Base-by-base conservation (phyloP, 345 rosid genomes). In the Arabidopsis suecica region DNA sequence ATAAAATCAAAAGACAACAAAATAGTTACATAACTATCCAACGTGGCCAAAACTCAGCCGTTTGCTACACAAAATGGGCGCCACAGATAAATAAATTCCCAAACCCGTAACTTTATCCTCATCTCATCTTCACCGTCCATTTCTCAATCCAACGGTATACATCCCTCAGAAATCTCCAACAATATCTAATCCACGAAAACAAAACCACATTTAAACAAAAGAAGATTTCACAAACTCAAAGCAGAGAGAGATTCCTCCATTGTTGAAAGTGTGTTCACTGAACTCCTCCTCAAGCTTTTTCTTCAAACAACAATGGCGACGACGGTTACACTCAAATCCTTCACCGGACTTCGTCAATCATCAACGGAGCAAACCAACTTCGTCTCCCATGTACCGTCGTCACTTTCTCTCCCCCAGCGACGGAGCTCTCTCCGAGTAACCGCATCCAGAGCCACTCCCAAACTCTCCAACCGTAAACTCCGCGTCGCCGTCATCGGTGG, bases 401-500 rank as follows among this genome's bases (percentile, higher is more conserved):
- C 75, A 4, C 53, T 80, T 50, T 37, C 66, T 6, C 36, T 65
- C 65, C 36, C 40, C 28, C 59, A 71, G 69, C 59, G 77, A 57
- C 76, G 82, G 0, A 72, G 40, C 73, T 61, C 74, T 60, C 82
- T 79, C 53, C 50, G 65, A 22, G 71, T 79, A 7, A 58, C 79
- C 47, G 93, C 94, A 32, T 50, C 87, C n/a, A 91, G 69, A 78
- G 57, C 83, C 44, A 84, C 87, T 34, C 95, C 94, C 12, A 88
- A 83, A 40, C 82, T 91, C 67, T 73, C 86, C 36, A 81, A 79
- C 84, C 88, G 98, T 36, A 88, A 82, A 41, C 97, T 93, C 78
- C 84, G 94, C 10, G 97, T 89, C 40, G 98, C 97, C 9, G 93
- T 91, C 72, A 86, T 94, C 53, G 97, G 96, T 1, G 98, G 97